phyloP scores from a whole-genome alignment of 2,329 filamentous ascomycete species.

The Microdochium paspali region DNA sequence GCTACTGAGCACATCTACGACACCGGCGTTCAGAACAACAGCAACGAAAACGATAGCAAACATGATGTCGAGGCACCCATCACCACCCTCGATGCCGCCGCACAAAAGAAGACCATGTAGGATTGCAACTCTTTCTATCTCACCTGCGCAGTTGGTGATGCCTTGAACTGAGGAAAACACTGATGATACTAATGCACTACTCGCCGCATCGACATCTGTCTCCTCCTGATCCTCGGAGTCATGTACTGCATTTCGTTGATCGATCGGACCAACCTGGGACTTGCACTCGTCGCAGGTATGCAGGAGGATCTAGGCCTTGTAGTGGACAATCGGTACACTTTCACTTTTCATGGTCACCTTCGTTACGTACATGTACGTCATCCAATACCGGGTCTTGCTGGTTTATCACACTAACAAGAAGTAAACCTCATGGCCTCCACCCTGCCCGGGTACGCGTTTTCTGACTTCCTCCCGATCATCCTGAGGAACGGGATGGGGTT shows the following conservation, averaged over 20 bases:
- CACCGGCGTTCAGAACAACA: too few species aligned
- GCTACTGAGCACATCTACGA: too few species aligned
- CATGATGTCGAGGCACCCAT: too few species aligned
- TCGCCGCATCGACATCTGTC: slow-evolving; percentile 21
- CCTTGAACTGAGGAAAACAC: too few species aligned
- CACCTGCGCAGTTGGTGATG: too few species aligned
- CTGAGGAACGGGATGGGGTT: slow-evolving; percentile 24
- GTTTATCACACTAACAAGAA: slow-evolving; percentile 10
- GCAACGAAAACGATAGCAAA: too few species aligned
- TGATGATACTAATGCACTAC: too few species aligned
- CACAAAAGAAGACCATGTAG: too few species aligned
- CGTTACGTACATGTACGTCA: slow-evolving; percentile 13
- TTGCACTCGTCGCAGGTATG: slow-evolving; percentile 18
- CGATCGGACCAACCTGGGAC: slow-evolving; percentile 26
- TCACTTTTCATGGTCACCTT: slow-evolving; percentile 17
- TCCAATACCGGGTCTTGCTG: too few species aligned
- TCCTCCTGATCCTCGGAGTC: slow-evolving; percentile 26
- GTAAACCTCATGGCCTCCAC: slow-evolving; percentile 21
- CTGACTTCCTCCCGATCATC: slow-evolving; percentile 27
- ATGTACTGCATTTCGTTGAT: slow-evolving; percentile 27
- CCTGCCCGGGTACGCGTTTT: slow-evolving; percentile 20
- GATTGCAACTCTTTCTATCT: too few species aligned
- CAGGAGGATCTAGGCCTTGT: slow-evolving; percentile 13
- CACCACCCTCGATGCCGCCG: too few species aligned
- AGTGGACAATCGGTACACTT: slow-evolving; percentile 15